A percentile compares a stretch with the other conserved stretches of the same genome.
Evolutionary conservation across 2,329 filamentous ascomycete species (phyloP).

Genomic region (Talaromyces sp.): DNA sequence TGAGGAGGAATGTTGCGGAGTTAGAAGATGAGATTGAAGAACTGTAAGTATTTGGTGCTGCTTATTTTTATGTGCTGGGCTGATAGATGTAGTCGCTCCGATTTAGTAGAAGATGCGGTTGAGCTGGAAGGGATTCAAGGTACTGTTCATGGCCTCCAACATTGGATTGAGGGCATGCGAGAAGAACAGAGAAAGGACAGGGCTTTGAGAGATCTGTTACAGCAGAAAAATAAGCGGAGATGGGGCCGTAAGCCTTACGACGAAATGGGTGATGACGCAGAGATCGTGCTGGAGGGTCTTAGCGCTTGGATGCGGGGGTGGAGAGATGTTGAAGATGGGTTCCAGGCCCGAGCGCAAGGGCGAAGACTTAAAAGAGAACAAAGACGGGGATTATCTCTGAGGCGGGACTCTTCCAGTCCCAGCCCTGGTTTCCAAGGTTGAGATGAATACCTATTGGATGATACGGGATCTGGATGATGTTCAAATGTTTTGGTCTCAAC

Average conservation of each 20-base stretch:
- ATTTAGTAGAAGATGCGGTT: constrained; percentile 36
- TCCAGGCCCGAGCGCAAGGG: constrained; percentile 56
- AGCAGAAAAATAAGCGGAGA: constrained; percentile 19
- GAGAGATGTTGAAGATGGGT: constrained; percentile 46
- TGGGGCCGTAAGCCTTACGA: constrained; percentile 20
- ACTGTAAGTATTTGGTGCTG: constrained; percentile 48
- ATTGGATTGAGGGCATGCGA: constrained; percentile 34
- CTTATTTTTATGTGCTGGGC: neutral
- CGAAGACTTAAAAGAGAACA: constrained; percentile 56
- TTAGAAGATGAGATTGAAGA: constrained; percentile 62
- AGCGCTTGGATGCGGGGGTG: constrained; percentile 48
- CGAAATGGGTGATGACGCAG: constrained; percentile 23
- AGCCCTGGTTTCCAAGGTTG: neutral
- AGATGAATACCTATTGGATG: neutral
- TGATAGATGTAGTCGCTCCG: constrained; percentile 25
- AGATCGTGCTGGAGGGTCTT: constrained; percentile 42
- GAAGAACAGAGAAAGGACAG: constrained; percentile 22
- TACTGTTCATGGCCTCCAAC: constrained; percentile 38
- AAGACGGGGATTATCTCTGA: constrained; percentile 10
- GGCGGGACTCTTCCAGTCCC: neutral
- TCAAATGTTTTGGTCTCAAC: too few relatives aligned
- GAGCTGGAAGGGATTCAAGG: constrained; percentile 41
- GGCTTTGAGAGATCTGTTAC: constrained; percentile 3
- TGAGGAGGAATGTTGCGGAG: constrained; percentile 61
- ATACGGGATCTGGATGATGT: neutral